Evolutionary conservation across 2,329 filamentous ascomycete species (phyloP).

Genomic region (Trichoderma sp.): DNA sequence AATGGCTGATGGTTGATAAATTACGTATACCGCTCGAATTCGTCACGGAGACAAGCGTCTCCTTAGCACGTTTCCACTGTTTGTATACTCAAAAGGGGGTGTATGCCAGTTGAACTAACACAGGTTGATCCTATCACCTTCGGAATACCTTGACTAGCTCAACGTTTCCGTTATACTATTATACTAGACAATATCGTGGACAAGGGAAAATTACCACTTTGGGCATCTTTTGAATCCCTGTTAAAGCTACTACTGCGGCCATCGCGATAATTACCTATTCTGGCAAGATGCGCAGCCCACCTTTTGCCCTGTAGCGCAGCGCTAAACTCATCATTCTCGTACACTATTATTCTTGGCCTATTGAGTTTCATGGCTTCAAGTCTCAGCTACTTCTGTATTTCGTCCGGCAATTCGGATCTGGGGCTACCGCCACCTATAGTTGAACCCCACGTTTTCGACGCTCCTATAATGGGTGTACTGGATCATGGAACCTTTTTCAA

Average conservation of each 20-base stretch:
- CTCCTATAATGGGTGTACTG: not conserved
- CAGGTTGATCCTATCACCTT: not conserved
- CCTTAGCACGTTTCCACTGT: not conserved
- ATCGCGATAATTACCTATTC: constrained; percentile 17
- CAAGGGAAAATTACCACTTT: constrained; percentile 6
- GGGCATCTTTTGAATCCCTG: not conserved
- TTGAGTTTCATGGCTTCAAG: not conserved
- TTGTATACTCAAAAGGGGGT: not conserved
- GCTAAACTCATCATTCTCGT: not conserved
- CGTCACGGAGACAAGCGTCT: not conserved
- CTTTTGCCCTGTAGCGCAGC: not conserved
- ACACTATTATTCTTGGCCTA: not conserved
- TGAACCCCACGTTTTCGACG: not conserved
- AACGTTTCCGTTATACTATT: not conserved
- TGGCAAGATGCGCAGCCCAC: not conserved
- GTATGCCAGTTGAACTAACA: not conserved
- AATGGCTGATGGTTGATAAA: not conserved
- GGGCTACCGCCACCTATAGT: not conserved
- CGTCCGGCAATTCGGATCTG: not conserved
- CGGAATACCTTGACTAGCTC: too few species aligned
- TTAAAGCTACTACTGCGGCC: not conserved
- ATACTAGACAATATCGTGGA: not conserved
- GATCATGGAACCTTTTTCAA: not conserved
- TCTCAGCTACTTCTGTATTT: not conserved
- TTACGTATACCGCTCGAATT: too few species aligned